Conservation (phyloP, 2,329 filamentous ascomycete species). For the Paecilomyces sp. region DNA sequence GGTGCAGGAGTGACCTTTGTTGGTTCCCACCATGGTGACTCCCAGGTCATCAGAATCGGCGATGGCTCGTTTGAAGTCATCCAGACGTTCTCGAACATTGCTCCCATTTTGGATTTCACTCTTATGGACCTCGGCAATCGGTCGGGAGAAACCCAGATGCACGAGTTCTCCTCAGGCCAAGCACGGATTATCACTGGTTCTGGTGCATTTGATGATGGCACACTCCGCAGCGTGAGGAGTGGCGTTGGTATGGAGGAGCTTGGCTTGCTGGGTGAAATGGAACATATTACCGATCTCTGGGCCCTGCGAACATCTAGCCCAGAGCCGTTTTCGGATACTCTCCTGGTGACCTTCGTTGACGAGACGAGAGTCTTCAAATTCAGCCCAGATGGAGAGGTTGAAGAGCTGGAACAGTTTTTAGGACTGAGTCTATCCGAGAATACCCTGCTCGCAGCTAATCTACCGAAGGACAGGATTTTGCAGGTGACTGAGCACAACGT, state of each 20-base stretch:
- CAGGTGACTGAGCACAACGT: slow-evolving; percentile 67
- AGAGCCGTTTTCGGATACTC: slow-evolving; percentile 50
- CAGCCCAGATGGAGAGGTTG: slow-evolving; percentile 65
- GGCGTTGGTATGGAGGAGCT: slow-evolving; percentile 88
- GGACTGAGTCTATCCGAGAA: slow-evolving; percentile 62
- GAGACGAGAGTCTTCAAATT: slow-evolving; percentile 83
- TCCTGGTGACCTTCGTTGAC: slow-evolving; percentile 73
- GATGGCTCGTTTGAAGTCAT: slow-evolving; percentile 58
- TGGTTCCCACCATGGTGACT: slow-evolving; percentile 88
- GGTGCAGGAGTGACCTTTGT: slow-evolving; percentile 64
- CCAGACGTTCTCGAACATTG: slow-evolving; percentile 76
- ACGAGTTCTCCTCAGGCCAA: slow-evolving; percentile 91
- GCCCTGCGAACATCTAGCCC: slow-evolving; percentile 50
- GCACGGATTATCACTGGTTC: slow-evolving; percentile 89
- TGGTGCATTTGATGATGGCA: slow-evolving; percentile 82
- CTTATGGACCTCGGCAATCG: slow-evolving; percentile 94
- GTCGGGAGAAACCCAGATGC: slow-evolving; percentile 68
- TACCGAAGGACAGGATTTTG: slow-evolving; percentile 58
- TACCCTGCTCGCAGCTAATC: slow-evolving; percentile 64
- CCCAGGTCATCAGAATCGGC: slow-evolving; percentile 65
- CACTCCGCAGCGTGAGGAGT: slow-evolving; percentile 80
- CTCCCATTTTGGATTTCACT: slow-evolving; percentile 85
- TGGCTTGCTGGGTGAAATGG: slow-evolving; percentile 72
- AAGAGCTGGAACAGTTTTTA: slow-evolving; percentile 72
- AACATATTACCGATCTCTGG: slow-evolving; percentile 67